Conservation (phyloP, 1,284 basidiomycete species). For the Meira nashicola region DNA sequence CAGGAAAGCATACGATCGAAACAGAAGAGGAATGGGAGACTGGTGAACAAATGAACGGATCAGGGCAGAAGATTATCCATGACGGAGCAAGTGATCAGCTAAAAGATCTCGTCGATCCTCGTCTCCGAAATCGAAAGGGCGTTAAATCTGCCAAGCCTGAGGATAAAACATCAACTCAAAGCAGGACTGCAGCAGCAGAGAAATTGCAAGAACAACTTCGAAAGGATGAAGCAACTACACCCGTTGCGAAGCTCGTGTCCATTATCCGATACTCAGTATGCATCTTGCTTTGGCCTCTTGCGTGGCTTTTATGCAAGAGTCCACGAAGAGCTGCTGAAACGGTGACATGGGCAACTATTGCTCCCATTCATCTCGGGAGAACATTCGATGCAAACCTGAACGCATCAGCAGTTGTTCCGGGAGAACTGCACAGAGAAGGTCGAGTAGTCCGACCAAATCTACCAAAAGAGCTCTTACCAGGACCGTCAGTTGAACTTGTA, state of each 20-base stretch:
- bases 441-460: not conserved
- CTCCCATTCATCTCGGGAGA: not conserved
- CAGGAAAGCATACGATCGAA: not conserved
- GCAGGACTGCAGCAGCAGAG: not conserved
- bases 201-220: not conserved
- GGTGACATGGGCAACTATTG: constrained; percentile 7
- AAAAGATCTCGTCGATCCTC: not conserved
- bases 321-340: constrained; percentile 11
- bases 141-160: not conserved
- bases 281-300: constrained; percentile 12
- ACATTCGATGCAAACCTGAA: not conserved
- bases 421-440: constrained; percentile 8
- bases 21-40: not conserved
- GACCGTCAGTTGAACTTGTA: not conserved
- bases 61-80: not conserved
- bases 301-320: constrained; percentile 11
- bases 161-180: not conserved
- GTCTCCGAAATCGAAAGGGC: not conserved
- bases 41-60: not conserved
- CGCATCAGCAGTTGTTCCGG: not conserved
- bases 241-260: not conserved
- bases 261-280: not conserved
- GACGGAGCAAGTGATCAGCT: not conserved
- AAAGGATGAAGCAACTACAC: not conserved
- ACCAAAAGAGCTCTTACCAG: not conserved